Base-by-base conservation (phyloP, 345 rosid genomes). In the Isatis tinctoria region DNA sequence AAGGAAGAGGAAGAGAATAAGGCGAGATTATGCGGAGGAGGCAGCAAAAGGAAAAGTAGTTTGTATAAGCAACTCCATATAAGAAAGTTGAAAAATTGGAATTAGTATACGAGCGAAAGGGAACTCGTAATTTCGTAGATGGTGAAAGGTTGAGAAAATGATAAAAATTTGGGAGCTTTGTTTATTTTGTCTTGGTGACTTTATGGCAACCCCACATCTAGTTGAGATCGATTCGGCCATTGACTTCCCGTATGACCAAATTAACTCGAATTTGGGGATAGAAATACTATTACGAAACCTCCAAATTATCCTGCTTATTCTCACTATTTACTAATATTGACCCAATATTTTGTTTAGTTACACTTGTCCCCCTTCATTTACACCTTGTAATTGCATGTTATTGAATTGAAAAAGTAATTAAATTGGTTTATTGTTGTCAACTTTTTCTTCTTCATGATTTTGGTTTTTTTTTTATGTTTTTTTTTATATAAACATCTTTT, bases 111-210 rank as follows among this genome's bases (percentile, higher is more conserved):
- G 28, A 53, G 56, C 48, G 71, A 54, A 77, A 11, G n/a, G 6
- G 35, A 70, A 24, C 16, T 13, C 8, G 76, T 70, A 70, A 77
- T 71, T 70, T 77, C 76, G 66, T 7, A 8, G 62, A 77, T 63
- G 8, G 61, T 3, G 80, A 77, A 36, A 65, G n/a, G 67, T 56
- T 39, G 18, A 51, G 39, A 37, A 70, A 76, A 6, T 67, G 16
- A 32, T 11, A 43, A 59, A 45, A 59, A 45, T n/a, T 49, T 3
- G 20, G 13, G 1, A 39, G 41, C 9, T 58, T 74, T 56, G 3
- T 65, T 57, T 33, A 28, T 53, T 73, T 14, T 47, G 47, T 74
- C 44, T 60, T 13, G 14, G 10, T n/a, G 6, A 7, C 20, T 17
- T 47, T 45, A 17, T 16, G 60, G 36, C 72, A 26, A n/a, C 36